phyloP scores from a whole-genome alignment of 2,329 filamentous ascomycete species.

The Thelonectria blattea region DNA sequence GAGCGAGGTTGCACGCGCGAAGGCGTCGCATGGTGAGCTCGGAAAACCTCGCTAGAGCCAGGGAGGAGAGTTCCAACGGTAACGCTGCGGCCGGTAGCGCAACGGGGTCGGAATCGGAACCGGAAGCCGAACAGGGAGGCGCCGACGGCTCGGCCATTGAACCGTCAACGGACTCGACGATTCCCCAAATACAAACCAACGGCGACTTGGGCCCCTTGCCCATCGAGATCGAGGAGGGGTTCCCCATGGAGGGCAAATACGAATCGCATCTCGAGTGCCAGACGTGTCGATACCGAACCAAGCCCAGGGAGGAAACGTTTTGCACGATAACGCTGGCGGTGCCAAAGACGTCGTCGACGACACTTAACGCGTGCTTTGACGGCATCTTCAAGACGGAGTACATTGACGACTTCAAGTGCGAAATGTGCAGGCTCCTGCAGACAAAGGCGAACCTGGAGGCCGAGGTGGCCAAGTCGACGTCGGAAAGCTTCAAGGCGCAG shows the following conservation, averaged over 20 bases:
- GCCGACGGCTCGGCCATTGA: constrained; percentile 32
- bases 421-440: constrained; percentile 86
- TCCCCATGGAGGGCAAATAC: constrained; percentile 89
- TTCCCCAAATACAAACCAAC: constrained; percentile 24
- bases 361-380: constrained; percentile 88
- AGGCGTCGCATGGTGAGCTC: constrained; percentile 35
- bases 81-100: constrained; percentile 16
- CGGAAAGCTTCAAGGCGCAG: constrained; percentile 56
- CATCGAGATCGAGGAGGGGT: constrained; percentile 68
- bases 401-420: constrained; percentile 97
- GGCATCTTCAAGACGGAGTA: constrained; percentile 93
- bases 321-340: constrained; percentile 93
- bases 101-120: constrained; percentile 22
- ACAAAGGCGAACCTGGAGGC: constrained; percentile 69
- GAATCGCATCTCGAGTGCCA: constrained; percentile 96
- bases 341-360: constrained; percentile 80
- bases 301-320: constrained; percentile 81
- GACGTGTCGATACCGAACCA: constrained; percentile 88
- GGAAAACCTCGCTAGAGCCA: constrained; percentile 24
- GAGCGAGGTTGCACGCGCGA: constrained; percentile 68
- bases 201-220: constrained; percentile 33
- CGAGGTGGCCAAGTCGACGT: constrained; percentile 62
- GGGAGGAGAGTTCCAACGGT: constrained; percentile 31
- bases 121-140: constrained; percentile 13
- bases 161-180: constrained; percentile 30